Evolutionary conservation across 2,329 filamentous ascomycete species (phyloP), one percentile per base, ranked within the genome.

Genomic region (Berkeleyomyces rouxiae): DNA sequence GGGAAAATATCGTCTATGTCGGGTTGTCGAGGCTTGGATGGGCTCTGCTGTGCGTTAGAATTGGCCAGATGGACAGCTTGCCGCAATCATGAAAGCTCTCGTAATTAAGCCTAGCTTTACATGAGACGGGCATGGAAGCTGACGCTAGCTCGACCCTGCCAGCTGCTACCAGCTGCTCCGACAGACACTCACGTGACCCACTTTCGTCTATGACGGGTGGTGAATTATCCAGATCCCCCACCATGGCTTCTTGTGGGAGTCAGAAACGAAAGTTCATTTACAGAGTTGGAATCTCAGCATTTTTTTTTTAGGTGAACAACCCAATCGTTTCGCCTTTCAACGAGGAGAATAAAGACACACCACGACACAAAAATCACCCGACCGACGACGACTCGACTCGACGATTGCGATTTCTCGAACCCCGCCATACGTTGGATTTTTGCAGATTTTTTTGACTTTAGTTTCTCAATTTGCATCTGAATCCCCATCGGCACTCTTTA

Each of bases 51-150:
- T 36, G 42, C 36, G 51, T 33, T 49, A 53, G 61, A 65, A 65
- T 42, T 63, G 63, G 63, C 62, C 63, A 65, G 57, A 61, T 65
- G 63, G 60, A 65, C 63, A 65, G 63, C 63, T 65, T 65, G 37
- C 49, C 33, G 42, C 49, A 65, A 61, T 62, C 63, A 62, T 39
- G 59, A 61, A 58, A 60, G 55, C 44, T 64, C 47, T 51, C 58
- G 44, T 37, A 64, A 49, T 51, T 47, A 43, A 33, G 62, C 61
- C 61, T 23, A 43, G 44, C 53, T 53, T 44, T 37, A 46, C 51
- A 40, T 61, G 63, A 59, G 39, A 36, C 42, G 7, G 4, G 44
- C 42, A 9, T 10, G 16, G 33, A 23, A 55, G 63, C 57, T 65
- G 63, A 62, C 63, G 57, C n/a, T 63, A 61, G 43, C 46, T 62